These are phyloP conservation scores for Cucumis cinereus DNA, from an alignment of 306 rosid species.

Conservation along the genomic window DNA sequence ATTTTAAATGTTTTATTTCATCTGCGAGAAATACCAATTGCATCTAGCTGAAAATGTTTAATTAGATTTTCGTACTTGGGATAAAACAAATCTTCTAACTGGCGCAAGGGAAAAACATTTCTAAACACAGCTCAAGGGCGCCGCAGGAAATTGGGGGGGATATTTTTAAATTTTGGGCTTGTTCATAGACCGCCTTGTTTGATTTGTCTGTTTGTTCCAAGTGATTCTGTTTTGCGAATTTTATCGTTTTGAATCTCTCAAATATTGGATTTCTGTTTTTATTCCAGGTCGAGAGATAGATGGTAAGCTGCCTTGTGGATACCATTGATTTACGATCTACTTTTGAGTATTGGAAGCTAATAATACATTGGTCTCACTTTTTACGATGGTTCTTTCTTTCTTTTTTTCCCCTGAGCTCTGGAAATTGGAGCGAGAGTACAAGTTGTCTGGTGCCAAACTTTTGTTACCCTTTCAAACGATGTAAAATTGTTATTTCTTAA, in stretches of 20 bases:
- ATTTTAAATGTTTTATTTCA: neutral
- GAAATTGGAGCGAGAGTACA: constrained; percentile 27
- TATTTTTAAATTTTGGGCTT: neutral
- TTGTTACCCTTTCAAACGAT: constrained; percentile 19
- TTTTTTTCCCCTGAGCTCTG: constrained; percentile 8
- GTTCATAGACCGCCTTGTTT: neutral
- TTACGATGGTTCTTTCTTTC: constrained; percentile 13
- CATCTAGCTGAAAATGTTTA: neutral
- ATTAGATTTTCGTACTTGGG: neutral
- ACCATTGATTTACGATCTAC: constrained; percentile 15
- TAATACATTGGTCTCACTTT: constrained; percentile 29
- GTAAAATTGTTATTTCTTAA: constrained; percentile 24
- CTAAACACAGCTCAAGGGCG: too few species aligned
- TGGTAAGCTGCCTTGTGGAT: constrained; percentile 30
- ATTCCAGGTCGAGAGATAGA: constrained; percentile 37
- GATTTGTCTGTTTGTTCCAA: neutral
- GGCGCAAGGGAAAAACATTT: neutral
- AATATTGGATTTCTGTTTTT: constrained; percentile 1
- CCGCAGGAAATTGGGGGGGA: too few species aligned
- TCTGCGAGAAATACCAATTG: neutral
- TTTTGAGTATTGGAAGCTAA: constrained; percentile 28
- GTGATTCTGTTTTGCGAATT: neutral
- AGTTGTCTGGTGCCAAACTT: constrained; percentile 15
- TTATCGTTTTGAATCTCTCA: neutral
- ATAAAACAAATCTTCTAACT: neutral